Evolutionary conservation across 768 basidiomycete genomes (phyloP).

Genomic region (Phaffia australis): DNA sequence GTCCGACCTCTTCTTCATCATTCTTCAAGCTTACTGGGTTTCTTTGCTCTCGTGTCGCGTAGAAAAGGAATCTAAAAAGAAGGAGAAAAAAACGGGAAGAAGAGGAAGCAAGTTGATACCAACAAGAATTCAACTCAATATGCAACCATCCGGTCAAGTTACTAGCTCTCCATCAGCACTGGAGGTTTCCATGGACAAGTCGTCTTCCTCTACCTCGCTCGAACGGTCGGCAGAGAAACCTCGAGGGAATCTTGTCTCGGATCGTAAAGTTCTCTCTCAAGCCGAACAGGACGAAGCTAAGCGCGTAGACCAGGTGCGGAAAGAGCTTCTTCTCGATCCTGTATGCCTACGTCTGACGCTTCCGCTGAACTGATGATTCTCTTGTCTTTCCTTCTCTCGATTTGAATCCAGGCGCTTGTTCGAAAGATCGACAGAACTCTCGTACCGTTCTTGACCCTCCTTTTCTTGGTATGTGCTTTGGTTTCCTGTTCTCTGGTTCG

Average conservation of each 20-base stretch:
- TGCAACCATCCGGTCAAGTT: too few relatives aligned
- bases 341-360: background rate
- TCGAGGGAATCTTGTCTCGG: background rate
- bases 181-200: background rate
- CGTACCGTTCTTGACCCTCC: constrained; percentile 15
- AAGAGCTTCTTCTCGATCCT: background rate
- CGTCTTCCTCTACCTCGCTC: background rate
- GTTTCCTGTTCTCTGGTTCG: background rate
- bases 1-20: too few relatives aligned
- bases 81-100: too few relatives aligned
- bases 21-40: too few relatives aligned
- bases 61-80: too few relatives aligned
- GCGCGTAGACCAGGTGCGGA: background rate
- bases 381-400: background rate
- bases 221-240: background rate
- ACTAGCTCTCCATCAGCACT: background rate
- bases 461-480: background rate
- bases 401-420: constrained; percentile 18
- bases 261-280: background rate
- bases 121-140: too few relatives aligned
- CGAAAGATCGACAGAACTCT: constrained; percentile 23
- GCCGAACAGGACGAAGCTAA: background rate
- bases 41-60: too few relatives aligned
- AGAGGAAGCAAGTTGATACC: too few relatives aligned
- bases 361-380: background rate